These are phyloP conservation scores for Herpetomonas samuelpessoai DNA, from an alignment of 208 protist genomes.

Conservation along the genomic window DNA sequence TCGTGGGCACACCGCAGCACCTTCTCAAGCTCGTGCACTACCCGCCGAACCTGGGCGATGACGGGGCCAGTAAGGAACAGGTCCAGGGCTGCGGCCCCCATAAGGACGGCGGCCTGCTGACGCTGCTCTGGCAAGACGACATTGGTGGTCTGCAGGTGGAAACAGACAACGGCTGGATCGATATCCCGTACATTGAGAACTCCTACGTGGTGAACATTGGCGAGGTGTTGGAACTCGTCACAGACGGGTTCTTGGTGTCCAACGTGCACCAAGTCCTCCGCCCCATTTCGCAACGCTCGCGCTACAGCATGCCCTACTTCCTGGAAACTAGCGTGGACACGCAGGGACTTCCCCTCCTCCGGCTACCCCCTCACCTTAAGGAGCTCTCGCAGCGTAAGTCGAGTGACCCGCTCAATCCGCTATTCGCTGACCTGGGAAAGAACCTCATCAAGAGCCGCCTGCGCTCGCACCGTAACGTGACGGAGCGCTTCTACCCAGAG, in stretches of 20 bases:
- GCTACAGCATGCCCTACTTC: constrained; percentile 16
- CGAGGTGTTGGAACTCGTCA: constrained; percentile 10
- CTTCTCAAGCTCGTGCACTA: constrained; percentile 17
- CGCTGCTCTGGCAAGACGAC: constrained; percentile 13
- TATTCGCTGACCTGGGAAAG: constrained; percentile 8
- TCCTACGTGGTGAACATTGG: constrained; percentile 15
- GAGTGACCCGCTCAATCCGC: constrained; percentile 13
- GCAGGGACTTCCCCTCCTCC: constrained; percentile 6
- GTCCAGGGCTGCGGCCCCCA: constrained; percentile 9
- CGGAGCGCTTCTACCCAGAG: constrained; percentile 1
- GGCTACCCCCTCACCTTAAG: constrained; percentile 7
- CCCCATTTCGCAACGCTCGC: constrained; percentile 3
- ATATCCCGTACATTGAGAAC: constrained; percentile 6
- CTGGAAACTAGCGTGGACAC: constrained; percentile 6
- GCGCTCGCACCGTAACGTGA: neutral
- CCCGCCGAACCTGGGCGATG: constrained; percentile 9
- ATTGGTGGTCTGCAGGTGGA: constrained; percentile 14
- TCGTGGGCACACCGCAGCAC: neutral
- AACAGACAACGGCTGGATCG: constrained; percentile 16
- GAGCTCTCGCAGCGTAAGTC: constrained; percentile 1
- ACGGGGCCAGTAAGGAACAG: neutral
- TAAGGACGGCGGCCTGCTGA: constrained; percentile 5
- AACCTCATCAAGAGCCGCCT: constrained; percentile 15
- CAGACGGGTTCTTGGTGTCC: constrained; percentile 7
- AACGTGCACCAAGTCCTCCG: constrained; percentile 13